A percentile compares a stretch with the other conserved stretches of the same genome.
Conservation (phyloP, 2,329 filamentous ascomycete species). For the Diaporthe sp. region DNA sequence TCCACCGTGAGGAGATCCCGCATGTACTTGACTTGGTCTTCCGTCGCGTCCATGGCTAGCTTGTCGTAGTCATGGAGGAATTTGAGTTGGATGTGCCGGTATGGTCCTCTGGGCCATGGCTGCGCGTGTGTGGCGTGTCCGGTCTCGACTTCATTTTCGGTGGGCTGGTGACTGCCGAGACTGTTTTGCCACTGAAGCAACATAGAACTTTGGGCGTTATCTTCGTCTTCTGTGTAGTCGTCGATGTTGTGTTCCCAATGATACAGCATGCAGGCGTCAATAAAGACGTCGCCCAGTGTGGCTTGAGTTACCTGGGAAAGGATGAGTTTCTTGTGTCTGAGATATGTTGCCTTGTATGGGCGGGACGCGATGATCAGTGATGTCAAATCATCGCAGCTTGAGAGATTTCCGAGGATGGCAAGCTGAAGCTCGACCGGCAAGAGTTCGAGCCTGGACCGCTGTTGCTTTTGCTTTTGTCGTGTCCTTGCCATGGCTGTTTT, state of each 20-base stretch:
- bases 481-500: neutral
- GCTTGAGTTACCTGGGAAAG: neutral
- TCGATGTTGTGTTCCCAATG: neutral
- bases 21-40: neutral
- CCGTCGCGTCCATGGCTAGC: neutral
- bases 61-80: neutral
- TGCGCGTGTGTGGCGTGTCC: too few species aligned
- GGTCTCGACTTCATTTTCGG: neutral
- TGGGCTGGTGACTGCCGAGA: neutral
- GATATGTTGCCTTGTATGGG: neutral
- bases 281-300: neutral
- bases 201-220: neutral
- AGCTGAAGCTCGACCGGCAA: neutral
- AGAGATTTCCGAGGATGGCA: neutral
- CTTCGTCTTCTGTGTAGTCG: neutral
- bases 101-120: neutral
- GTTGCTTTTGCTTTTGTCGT: neutral
- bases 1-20: neutral
- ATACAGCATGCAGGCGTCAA: conserved; percentile 2
- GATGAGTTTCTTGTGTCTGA: neutral
- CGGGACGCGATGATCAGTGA: neutral
- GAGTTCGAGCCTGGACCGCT: neutral
- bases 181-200: neutral
- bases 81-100: neutral
- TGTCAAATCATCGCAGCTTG: neutral